These are phyloP conservation scores for Spatholobus suberectus DNA, from an alignment of 306 rosid genomes.

Conservation along the genomic window DNA sequence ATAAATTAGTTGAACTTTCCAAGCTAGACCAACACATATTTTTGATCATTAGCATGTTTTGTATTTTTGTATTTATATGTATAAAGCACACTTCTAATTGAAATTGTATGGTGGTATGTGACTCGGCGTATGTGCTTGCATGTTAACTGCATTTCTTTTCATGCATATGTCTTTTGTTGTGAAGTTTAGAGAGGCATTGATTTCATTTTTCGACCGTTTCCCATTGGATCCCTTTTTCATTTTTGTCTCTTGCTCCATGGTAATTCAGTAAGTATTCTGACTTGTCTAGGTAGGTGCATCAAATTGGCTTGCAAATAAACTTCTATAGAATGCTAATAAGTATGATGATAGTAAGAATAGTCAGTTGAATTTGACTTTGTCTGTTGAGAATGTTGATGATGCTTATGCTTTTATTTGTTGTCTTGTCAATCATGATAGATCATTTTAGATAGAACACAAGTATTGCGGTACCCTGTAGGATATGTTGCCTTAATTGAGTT, in stretches of 20 bases:
- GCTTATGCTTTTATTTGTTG: neutral
- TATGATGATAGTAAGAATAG: neutral
- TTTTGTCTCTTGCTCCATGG: neutral
- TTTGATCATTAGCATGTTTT: neutral
- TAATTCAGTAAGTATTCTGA: neutral
- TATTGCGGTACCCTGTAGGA: constrained; percentile 3
- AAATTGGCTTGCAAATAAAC: constrained; percentile 7
- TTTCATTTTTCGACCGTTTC: constrained; percentile 10
- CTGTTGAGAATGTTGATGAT: neutral
- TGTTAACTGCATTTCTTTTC: constrained; percentile 11
- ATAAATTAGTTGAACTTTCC: neutral
- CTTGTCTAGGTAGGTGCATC: neutral
- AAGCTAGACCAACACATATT: neutral
- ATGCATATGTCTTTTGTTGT: neutral
- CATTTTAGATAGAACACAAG: constrained; percentile 4
- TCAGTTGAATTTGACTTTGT: neutral
- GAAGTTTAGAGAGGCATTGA: neutral
- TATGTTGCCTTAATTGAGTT: constrained; percentile 20
- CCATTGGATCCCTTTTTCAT: neutral
- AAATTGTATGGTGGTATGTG: neutral
- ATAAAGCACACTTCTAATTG: neutral
- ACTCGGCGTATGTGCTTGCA: neutral
- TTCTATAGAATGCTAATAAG: neutral
- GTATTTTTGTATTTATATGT: neutral
- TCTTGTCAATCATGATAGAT: neutral